Percentiles rank a stretch among this genome's conserved stretches.
phyloP scores from a whole-genome alignment of 768 basidiomycete genomes.

The Mrakia blollopis region DNA sequence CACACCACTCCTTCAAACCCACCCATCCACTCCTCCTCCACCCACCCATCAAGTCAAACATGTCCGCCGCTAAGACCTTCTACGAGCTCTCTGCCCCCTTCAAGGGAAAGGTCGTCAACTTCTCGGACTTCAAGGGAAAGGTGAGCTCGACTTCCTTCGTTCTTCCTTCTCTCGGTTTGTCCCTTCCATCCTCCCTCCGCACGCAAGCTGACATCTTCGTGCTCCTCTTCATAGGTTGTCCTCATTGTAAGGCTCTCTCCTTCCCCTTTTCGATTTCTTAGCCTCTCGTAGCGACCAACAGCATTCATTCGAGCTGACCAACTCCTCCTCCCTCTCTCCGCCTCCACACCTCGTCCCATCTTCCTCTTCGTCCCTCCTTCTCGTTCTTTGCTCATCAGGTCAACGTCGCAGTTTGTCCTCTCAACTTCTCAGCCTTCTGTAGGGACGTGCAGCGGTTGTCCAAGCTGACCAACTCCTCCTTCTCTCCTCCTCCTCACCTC shows the following conservation, averaged over 20 bases:
- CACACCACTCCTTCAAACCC: not conserved
- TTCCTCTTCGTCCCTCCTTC: not conserved
- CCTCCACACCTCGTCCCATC: not conserved
- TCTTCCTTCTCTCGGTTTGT: not conserved
- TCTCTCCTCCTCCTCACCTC: not conserved
- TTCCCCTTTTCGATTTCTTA: constrained; percentile 47
- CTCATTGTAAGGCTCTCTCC: constrained; percentile 68
- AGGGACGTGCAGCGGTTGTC: not conserved
- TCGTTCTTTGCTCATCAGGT: not conserved
- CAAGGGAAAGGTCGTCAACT: constrained; percentile 19
- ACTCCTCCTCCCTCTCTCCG: not conserved
- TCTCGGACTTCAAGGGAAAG: constrained; percentile 19
- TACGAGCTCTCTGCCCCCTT: constrained; percentile 13
- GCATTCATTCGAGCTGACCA: too few species aligned
- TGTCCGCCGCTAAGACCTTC: constrained; percentile 5
- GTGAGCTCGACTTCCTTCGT: not conserved
- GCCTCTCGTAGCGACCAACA: not conserved
- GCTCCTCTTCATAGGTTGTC: constrained; percentile 47
- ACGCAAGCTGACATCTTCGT: not conserved
- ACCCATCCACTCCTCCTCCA: not conserved
- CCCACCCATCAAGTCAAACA: too few species aligned
- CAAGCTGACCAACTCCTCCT: not conserved
- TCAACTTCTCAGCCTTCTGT: constrained; percentile 34
- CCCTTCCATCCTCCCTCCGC: not conserved
- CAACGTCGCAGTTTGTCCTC: constrained; percentile 18